Base-by-base conservation (phyloP, 345 rosid genomes). In the Acer yangbiense region DNA sequence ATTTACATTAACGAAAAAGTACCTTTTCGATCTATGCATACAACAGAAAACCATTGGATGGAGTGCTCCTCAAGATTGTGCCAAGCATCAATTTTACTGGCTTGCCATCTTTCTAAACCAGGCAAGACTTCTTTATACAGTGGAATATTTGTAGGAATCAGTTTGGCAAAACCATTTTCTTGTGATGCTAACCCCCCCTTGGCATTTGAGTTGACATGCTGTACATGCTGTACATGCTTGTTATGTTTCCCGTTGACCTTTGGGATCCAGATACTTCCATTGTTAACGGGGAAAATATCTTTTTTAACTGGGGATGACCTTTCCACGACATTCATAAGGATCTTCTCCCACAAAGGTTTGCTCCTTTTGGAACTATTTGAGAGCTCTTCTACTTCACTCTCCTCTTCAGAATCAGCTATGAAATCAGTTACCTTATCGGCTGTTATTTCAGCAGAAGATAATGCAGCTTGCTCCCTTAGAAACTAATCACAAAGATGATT, bases 61-160 rank as follows among this genome's bases (percentile, higher is more conserved):
- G 97, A 91, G 77, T 92, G 97, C 73, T 97, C 98, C 82, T 92
- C 98, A 60, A 83, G 89, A 89, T 86, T 93, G 83, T 96, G 97
- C 99, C 99, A 96, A 63, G 90, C 71, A 46, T 91, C 91, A 82
- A 96, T 86, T 85, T 91, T 96, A 89, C 91, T 86, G 68, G 92
- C 88, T 80, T 86, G 95, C 99, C 99, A 96, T 82, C 92, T 87
- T 74, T 92, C 93, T 68, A 92, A 83, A 61, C 97, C 92, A 20
- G 97, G 97, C 87, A 91, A 85, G 66, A 96, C 97, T 80, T 96
- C 98, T 82, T 88, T 86, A 81, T 86, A 87, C 43, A 84, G 78
- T 32, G 93, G 94, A 72, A 91, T 82, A 71, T 87, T 92, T 57
- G 97, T 91, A 78, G 88, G 91, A 7, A 89, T 83, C 74, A 89